phyloP scores from a whole-genome alignment of 2,329 filamentous ascomycete species.

The Phaeophleospora eucalypticola region DNA sequence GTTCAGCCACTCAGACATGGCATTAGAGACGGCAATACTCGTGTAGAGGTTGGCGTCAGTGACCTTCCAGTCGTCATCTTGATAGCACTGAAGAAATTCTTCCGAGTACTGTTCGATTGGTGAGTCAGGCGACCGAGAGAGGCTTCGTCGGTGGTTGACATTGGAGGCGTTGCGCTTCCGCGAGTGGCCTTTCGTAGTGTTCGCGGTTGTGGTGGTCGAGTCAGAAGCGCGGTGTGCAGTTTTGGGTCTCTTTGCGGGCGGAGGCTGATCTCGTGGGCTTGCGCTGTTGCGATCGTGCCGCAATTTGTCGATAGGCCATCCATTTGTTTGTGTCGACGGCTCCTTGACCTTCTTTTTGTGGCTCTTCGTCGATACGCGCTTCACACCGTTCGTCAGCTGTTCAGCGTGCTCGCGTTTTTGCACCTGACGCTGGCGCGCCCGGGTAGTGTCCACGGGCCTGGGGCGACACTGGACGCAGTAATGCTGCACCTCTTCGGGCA shows the following conservation, averaged over 20 bases:
- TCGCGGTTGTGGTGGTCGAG: slow-evolving; percentile 64
- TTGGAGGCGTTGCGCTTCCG: slow-evolving; percentile 59
- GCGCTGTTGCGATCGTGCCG: slow-evolving; percentile 54
- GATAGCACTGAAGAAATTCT: slow-evolving; percentile 64
- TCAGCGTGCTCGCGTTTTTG: slow-evolving; percentile 41
- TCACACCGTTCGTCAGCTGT: slow-evolving; percentile 58
- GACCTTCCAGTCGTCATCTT: slow-evolving; percentile 49
- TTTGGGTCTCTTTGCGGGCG: slow-evolving; percentile 74
- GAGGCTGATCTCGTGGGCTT: slow-evolving; percentile 50
- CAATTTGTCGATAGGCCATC: slow-evolving; percentile 55
- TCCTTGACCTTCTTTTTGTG: slow-evolving; percentile 88
- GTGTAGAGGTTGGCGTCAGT: slow-evolving; percentile 72
- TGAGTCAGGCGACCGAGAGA: slow-evolving; percentile 63
- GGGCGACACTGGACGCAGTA: slow-evolving; percentile 87
- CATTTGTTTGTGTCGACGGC: slow-evolving; percentile 59
- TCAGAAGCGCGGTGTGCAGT: slow-evolving; percentile 73
- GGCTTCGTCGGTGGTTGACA: slow-evolving; percentile 63
- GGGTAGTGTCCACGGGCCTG: slow-evolving; percentile 65
- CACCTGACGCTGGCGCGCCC: slow-evolving; percentile 55
- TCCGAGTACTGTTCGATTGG: slow-evolving; percentile 35
- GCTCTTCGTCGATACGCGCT: slow-evolving; percentile 71
- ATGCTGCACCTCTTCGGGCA: slow-evolving; percentile 62
- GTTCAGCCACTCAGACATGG: slow-evolving; percentile 72
- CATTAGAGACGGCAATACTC: slow-evolving; percentile 68
- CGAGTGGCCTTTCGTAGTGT: slow-evolving; percentile 56